Percentiles rank a stretch among this genome's conserved stretches.
These are phyloP conservation scores for Candida fluviatilis DNA, from an alignment of 805 yeast genomes.

Conservation along the genomic window DNA sequence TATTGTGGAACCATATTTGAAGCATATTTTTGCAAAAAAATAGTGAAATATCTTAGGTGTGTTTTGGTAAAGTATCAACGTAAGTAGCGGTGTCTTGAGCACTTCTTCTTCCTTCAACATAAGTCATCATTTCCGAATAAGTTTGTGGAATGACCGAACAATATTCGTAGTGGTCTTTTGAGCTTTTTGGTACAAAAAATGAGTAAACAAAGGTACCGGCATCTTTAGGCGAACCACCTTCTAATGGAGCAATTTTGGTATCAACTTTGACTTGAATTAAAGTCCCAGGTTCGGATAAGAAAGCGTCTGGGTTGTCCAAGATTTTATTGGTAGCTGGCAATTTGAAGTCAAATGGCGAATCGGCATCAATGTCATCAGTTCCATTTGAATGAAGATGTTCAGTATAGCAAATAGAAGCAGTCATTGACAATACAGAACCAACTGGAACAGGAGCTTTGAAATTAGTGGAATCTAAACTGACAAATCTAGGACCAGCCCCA, in stretches of 20 bases:
- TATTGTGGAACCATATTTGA: no score
- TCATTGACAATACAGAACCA: slow-evolving; percentile 81
- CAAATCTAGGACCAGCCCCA: slow-evolving; percentile 80
- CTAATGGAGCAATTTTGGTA: slow-evolving; percentile 68
- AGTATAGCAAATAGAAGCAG: slow-evolving; percentile 81
- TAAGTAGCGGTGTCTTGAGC: slow-evolving; percentile 77
- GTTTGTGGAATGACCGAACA: slow-evolving; percentile 81
- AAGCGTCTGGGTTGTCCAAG: slow-evolving; percentile 49
- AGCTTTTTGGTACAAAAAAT: slow-evolving; percentile 72
- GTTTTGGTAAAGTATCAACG: slow-evolving; percentile 36
- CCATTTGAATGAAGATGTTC: slow-evolving; percentile 59
- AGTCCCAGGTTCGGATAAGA: slow-evolving; percentile 76
- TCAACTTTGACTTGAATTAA: slow-evolving; percentile 87
- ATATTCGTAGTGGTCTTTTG: slow-evolving; percentile 49
- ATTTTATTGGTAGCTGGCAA: slow-evolving; percentile 56
- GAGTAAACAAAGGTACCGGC: slow-evolving; percentile 89
- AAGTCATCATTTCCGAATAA: slow-evolving; percentile 89
- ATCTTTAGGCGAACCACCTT: slow-evolving; percentile 55
- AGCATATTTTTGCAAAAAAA: no score
- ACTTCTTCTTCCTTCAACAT: slow-evolving; percentile 85
- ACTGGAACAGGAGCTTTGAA: slow-evolving; percentile 95
- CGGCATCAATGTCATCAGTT: slow-evolving; percentile 17
- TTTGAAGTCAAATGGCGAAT: slow-evolving; percentile 46
- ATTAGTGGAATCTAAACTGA: slow-evolving; percentile 85
- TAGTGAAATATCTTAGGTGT: no score